These are phyloP conservation scores for Corylus avellana DNA, from an alignment of 306 rosid species.

Conservation along the genomic window DNA sequence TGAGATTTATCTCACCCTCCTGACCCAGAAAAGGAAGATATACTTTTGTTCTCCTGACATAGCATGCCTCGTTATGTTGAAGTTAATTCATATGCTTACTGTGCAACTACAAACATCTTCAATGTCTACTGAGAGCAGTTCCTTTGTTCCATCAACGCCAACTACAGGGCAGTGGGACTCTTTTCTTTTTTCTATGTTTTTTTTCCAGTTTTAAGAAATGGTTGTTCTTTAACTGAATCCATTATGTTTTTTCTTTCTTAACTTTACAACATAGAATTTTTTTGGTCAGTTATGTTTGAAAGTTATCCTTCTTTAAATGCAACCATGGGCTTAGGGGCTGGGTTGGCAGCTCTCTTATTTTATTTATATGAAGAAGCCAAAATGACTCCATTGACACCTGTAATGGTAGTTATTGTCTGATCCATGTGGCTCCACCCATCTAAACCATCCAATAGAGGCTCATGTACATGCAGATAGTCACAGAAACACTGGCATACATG, in stretches of 20 bases:
- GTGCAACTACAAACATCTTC: not conserved
- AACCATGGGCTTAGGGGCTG: not conserved
- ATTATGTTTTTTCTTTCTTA: not conserved
- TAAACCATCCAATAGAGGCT: not conserved
- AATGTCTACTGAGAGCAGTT: not conserved
- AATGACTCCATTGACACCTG: not conserved
- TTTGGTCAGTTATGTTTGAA: not conserved
- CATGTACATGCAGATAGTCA: not conserved
- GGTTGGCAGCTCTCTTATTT: not conserved
- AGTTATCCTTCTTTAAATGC: not conserved
- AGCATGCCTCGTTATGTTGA: not conserved
- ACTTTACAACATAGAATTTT: not conserved
- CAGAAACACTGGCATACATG: not conserved
- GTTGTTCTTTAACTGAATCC: not conserved
- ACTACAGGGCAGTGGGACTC: not conserved
- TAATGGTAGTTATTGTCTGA: not conserved
- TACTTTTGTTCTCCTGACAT: not conserved
- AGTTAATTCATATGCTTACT: not conserved
- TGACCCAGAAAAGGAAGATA: not conserved
- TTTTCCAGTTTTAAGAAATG: not conserved
- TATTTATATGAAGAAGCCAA: not conserved
- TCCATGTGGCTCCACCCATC: not conserved
- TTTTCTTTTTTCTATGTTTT: too few species aligned
- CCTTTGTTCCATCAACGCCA: not conserved
- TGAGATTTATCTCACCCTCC: not conserved